Base-by-base conservation (phyloP, 1,284 basidiomycete species). In the Malassezia pachydermatis region DNA sequence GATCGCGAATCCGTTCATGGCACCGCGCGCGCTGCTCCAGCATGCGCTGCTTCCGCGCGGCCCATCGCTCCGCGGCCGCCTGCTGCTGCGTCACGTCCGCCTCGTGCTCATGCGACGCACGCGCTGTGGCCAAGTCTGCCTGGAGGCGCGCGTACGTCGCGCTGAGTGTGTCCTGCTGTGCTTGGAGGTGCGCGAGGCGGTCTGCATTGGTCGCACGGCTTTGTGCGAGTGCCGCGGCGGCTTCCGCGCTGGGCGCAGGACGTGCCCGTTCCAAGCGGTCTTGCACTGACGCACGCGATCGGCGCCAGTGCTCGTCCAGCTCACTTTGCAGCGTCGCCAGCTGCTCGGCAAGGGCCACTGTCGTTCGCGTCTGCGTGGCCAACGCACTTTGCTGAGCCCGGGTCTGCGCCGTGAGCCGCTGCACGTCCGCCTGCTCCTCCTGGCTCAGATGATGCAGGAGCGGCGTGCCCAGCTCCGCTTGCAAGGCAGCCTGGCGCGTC, bases 11-110 rank as follows among this genome's bases (percentile, higher is more conserved):
- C 65, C 85, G 88, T 57, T 86, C 81, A 67, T 87, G 89, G 70
- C 86, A 89, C 66, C 94, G 88, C 55, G 94, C 90, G 67, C 88
- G 88, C 45, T 89, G 81, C 37, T 78, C 79, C 16, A 80, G 64
- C 11, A 96, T 76, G 75, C 90, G 84, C 67, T 88, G 84, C 35
- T 84, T 80, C 73, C 96, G 96, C 33, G 86, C 82, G 5, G 94
- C 79, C 72, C 92, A 95, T 23, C 90, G 81, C 66, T 98, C 92
- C 0, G 88, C 86, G 59, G 81, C 86, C 78, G 96, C 96, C 72
- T 95, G 88, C 58, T 92, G 84, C 55, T 82, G 81, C 23, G 86
- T 81, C 51, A 95, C 87, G 27, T 79, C 81, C 8, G 87, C 82
- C 29, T 79, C 82, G 58, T 89, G 88, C 64, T 95, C 89, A 0